Evolutionary conservation across 2,329 filamentous ascomycete genomes (phyloP).

Genomic region (Alternaria consortialis): DNA sequence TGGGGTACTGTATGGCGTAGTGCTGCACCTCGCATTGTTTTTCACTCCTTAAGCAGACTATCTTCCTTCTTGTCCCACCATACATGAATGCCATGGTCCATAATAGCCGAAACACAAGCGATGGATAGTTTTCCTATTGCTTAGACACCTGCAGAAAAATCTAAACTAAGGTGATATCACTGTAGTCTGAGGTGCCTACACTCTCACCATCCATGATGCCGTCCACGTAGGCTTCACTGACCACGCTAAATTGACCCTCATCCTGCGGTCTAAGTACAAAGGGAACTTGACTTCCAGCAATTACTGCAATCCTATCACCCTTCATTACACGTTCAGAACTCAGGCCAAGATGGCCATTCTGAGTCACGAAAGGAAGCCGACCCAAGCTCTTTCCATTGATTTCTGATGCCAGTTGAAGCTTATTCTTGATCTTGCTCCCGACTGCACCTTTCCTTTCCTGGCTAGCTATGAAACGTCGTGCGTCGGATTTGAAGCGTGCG

Average conservation of each 20-base stretch:
- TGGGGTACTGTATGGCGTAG: no score
- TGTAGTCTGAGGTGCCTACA: background rate
- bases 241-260: conserved; percentile 8
- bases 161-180: background rate
- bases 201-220: conserved; percentile 33
- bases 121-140: background rate
- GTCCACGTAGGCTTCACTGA: conserved; percentile 31
- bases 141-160: background rate
- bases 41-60: no score
- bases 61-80: no score
- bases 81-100: no score
- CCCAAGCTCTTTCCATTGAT: conserved; percentile 18
- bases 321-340: conserved; percentile 9
- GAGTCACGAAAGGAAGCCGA: conserved; percentile 21
- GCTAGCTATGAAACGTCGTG: background rate
- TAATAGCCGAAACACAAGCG: background rate
- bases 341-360: conserved; percentile 22
- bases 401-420: background rate
- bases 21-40: no score
- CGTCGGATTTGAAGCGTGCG: background rate
- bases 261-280: conserved; percentile 21
- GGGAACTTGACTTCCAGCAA: conserved; percentile 23
- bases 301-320: conserved; percentile 23
- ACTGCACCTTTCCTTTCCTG: background rate
- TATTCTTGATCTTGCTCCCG: background rate